Base-by-base conservation (phyloP, 441 rosid species). In the Euphorbia schlechtendalii region DNA sequence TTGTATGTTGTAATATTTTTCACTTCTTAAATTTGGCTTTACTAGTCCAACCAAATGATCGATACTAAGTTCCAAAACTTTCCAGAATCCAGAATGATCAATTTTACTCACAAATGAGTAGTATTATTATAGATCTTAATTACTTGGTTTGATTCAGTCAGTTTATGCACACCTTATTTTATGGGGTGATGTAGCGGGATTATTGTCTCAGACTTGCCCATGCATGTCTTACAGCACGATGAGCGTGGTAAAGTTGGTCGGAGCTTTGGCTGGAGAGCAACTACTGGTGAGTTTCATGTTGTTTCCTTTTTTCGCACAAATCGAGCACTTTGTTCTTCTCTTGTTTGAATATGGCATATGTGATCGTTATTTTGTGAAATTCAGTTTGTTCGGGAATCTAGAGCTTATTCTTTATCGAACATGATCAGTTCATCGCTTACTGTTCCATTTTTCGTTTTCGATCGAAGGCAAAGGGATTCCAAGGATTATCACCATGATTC, bases 201-300 rank as follows among this genome's bases (percentile, higher is more conserved):
- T 84, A 80, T 80, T 81, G 80, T 81, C 71, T 88, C 83, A 77
- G 92, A 78, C 84, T 84, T 93, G 86, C 93, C 82, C 87, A 81
- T 90, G 75, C 81, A 55, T 92, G 85, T 88, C 82, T 86, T 82
- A 87, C 92, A 94, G 98, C 94, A 82, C 32, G 90, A 90, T 82
- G 94, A 84, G 68, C 92, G 83, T 71, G 80, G 77, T 82, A 78
- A 74, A 79, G 87, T 60, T 76, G 92, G 83, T 77, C 84, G 84
- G 79, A 80, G 82, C 81, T 81, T 74, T 69, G 76, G 77, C 36
- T 74, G 69, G 48, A 76, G 84, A 80, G 75, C 71, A 21, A 74
- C 81, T 76, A 59, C 71, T 40, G 99, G 98, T 94, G 70, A 77
- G 78, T 74, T 55, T 49, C 36, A 22, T 59, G 69, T 59, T 45